phyloP scores from a whole-genome alignment of 768 basidiomycete genomes.

The Psilocybe azurescens region DNA sequence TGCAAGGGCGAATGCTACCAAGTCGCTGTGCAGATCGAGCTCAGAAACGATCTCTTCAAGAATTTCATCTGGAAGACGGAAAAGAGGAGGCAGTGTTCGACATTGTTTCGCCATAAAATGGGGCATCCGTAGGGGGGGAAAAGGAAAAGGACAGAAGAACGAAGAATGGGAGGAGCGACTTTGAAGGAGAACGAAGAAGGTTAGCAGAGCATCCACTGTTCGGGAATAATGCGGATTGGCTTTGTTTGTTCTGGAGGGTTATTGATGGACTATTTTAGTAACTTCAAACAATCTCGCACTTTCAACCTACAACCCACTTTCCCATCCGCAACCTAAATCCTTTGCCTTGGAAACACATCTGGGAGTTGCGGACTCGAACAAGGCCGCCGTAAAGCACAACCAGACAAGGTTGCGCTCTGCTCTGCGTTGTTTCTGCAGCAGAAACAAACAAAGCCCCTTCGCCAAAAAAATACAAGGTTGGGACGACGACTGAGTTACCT shows the following conservation, averaged over 20 bases:
- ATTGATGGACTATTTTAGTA: slow-evolving; percentile 19
- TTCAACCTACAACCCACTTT: not conserved
- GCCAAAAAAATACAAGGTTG: not conserved
- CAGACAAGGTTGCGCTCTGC: not conserved
- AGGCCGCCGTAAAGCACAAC: not conserved
- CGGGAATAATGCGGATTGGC: slow-evolving; percentile 22
- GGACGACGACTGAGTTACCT: not conserved
- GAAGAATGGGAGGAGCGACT: slow-evolving; percentile 20
- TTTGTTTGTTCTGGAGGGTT: slow-evolving; percentile 17
- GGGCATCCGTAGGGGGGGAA: slow-evolving; percentile 25
- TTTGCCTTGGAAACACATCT: not conserved
- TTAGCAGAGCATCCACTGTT: slow-evolving; percentile 15
- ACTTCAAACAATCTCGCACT: slow-evolving; percentile 24
- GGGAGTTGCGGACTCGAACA: not conserved
- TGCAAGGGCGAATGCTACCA: slow-evolving; percentile 49
- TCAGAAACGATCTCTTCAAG: slow-evolving; percentile 52
- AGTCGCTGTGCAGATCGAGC: slow-evolving; percentile 44
- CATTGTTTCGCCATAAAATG: slow-evolving; percentile 24
- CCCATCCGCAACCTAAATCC: not conserved
- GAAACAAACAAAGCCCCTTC: too few relatives aligned
- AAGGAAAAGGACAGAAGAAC: slow-evolving; percentile 17
- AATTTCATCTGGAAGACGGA: slow-evolving; percentile 50
- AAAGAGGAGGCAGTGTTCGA: slow-evolving; percentile 30
- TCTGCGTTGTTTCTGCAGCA: too few relatives aligned
- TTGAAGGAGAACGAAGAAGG: slow-evolving; percentile 20